These are phyloP conservation scores for Strobilomyces echinocephalus DNA, from an alignment of 768 basidiomycete genomes.

Conservation along the genomic window DNA sequence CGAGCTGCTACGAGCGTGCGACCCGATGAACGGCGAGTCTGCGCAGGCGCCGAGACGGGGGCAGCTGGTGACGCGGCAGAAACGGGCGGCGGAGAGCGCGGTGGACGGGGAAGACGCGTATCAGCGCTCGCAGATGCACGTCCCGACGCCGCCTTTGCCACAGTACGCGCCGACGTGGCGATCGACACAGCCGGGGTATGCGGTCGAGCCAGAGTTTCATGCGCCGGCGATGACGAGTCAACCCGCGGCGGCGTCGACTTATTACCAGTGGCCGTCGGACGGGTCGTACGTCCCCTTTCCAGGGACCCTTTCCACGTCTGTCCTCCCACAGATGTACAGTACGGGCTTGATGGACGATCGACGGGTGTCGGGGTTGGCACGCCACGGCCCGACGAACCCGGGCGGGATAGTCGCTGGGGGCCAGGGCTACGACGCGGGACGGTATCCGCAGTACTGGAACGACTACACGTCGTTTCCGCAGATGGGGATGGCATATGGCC, in stretches of 20 bases:
- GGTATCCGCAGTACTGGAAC: conserved; percentile 53
- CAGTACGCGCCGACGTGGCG: conserved; percentile 29
- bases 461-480: conserved; percentile 52
- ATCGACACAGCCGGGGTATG: conserved; percentile 19
- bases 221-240: too few species aligned
- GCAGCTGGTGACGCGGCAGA: conserved; percentile 33
- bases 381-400: conserved; percentile 7
- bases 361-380: conserved; percentile 11
- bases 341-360: conserved; percentile 61
- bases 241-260: conserved; percentile 10
- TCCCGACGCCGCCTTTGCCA: conserved; percentile 9
- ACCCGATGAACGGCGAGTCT: conserved; percentile 24
- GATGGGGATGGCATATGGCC: conserved; percentile 39
- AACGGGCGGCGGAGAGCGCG: conserved; percentile 56
- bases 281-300: conserved; percentile 35
- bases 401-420: conserved; percentile 7
- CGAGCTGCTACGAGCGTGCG: conserved; percentile 65
- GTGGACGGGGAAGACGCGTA: conserved; percentile 35
- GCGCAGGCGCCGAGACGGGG: neutral
- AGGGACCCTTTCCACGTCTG: conserved; percentile 61
- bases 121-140: conserved; percentile 21
- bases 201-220: neutral
- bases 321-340: conserved; percentile 71
- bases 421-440: conserved; percentile 24
- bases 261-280: conserved; percentile 46